Conservation (phyloP, 768 basidiomycete species). For the Psilocybe sp. region DNA sequence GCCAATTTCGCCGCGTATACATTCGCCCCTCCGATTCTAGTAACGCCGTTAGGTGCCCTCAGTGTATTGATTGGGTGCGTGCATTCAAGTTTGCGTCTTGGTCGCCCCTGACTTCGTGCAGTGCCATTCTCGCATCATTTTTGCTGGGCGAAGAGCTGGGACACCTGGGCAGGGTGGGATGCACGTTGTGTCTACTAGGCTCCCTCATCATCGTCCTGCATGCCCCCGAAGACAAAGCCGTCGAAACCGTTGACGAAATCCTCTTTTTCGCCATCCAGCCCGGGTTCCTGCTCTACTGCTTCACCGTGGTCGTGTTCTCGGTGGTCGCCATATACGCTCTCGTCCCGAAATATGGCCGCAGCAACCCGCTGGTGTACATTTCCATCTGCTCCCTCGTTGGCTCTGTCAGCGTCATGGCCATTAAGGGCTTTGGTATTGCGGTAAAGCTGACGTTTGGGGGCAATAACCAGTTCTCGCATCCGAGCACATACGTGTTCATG, state of each 20-base stretch:
- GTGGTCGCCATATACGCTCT: slow-evolving; percentile 85
- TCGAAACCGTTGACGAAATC: slow-evolving; percentile 92
- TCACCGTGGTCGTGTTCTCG: slow-evolving; percentile 78
- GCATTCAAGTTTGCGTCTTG: not conserved
- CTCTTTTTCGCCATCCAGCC: slow-evolving; percentile 91
- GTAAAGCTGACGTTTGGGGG: slow-evolving; percentile 91
- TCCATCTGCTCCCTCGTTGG: slow-evolving; percentile 97
- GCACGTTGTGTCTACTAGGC: slow-evolving; percentile 79
- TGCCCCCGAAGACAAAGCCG: slow-evolving; percentile 92
- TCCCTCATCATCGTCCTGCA: slow-evolving; percentile 94
- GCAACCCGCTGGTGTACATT: slow-evolving; percentile 88
- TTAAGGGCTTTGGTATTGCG: slow-evolving; percentile 97
- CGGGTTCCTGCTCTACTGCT: slow-evolving; percentile 88
- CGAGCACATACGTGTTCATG: slow-evolving; percentile 95
- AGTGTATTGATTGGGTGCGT: slow-evolving; percentile 94
- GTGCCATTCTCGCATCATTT: slow-evolving; percentile 92
- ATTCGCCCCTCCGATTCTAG: slow-evolving; percentile 95
- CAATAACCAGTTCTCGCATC: slow-evolving; percentile 92
- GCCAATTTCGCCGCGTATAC: slow-evolving; percentile 96
- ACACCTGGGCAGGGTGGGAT: slow-evolving; percentile 86
- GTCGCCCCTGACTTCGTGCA: slow-evolving; percentile 27
- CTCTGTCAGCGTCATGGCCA: slow-evolving; percentile 96
- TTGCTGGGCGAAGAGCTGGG: slow-evolving; percentile 92
- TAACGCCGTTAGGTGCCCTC: slow-evolving; percentile 96
- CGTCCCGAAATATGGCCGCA: slow-evolving; percentile 81